phyloP scores from a whole-genome alignment of 2,329 filamentous ascomycete species.

The Colletotrichum orbiculare region DNA sequence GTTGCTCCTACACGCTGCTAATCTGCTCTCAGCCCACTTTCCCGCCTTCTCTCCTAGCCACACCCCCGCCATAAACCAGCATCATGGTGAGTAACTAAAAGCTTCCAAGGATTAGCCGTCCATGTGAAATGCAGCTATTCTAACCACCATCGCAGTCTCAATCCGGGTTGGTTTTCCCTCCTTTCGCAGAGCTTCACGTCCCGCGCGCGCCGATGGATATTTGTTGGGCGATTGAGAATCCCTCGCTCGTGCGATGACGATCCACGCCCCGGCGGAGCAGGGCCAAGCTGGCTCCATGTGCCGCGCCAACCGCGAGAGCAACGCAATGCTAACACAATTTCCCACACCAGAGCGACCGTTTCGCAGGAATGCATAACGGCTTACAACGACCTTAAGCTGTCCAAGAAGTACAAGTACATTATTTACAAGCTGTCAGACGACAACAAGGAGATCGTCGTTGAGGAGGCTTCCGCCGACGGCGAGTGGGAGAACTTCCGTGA shows the following conservation, averaged over 20 bases:
- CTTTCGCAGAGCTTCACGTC: conserved; percentile 31
- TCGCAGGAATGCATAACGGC: conserved; percentile 75
- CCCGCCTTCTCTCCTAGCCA: conserved; percentile 35
- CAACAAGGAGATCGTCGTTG: conserved; percentile 84
- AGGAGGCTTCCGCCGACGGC: conserved; percentile 73
- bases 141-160: conserved; percentile 63
- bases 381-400: conserved; percentile 87
- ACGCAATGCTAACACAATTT: conserved; percentile 33
- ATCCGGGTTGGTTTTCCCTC: conserved; percentile 69
- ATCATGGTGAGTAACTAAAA: conserved; percentile 52
- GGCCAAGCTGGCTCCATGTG: conserved; percentile 33
- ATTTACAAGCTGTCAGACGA: conserved; percentile 89
- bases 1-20: conserved; percentile 17
- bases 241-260: conserved; percentile 31
- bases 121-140: conserved; percentile 11
- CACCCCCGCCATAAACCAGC: conserved; percentile 43
- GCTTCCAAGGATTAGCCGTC: conserved; percentile 33
- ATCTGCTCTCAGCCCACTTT: conserved; percentile 38
- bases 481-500: conserved; percentile 81
- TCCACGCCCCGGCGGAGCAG: conserved; percentile 28
- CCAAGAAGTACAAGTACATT: conserved; percentile 86
- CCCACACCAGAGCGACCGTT: conserved; percentile 72
- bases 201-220: conserved; percentile 19
- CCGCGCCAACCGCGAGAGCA: conserved; percentile 2
- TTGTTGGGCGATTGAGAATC: conserved; percentile 23